Base-by-base conservation (phyloP, 148 eudicot genomes). In the Diospyros lotus region DNA sequence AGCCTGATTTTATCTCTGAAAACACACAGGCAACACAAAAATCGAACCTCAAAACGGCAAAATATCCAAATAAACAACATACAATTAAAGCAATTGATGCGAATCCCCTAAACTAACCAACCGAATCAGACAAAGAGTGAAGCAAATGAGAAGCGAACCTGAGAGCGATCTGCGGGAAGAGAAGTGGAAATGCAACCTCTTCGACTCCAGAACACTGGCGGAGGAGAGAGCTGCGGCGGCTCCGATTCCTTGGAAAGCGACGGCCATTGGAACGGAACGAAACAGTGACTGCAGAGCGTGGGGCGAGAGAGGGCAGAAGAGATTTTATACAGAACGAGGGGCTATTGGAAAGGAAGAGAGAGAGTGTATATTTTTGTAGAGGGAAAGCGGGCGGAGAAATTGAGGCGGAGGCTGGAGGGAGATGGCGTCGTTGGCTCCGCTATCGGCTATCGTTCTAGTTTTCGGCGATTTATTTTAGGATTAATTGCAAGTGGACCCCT, bases 191-290 rank as follows among this genome's bases (percentile, higher is more conserved):
- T 28, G 28, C 28, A 73, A 72, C 71, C 76, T 82, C 61, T 80
- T 85, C 64, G 83, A 82, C 81, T 83, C 80, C 41, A 74, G 58
- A 0, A 72, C 64, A 40, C 65, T 76, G n/a, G 84, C 43, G 0
- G 86, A 53, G 9, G 89, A 83, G 52, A 86, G 82, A 60, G 89
- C 78, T 18, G 91, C 64, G 7, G 86, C 73, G 68, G 91, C 87
- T 71, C 83, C 89, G 45, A 88, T 72, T 62, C 84, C 86, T 48
- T 84, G 93, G 39, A 81, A 69, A 76, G 74, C 72, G 52, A 89
- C 84, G 55, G 94, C 90, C 91, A 89, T 89, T 78, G 15, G 38
- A 38, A 15, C 42, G 63, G 17, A 43, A 66, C 44, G 68, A 59
- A 39, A 17, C 69, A 39, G 3, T 9, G 43, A 51, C 63, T 51